These are phyloP conservation scores for Pouteria campechiana DNA, from an alignment of 179 eudicot species.

Conservation along the genomic window DNA sequence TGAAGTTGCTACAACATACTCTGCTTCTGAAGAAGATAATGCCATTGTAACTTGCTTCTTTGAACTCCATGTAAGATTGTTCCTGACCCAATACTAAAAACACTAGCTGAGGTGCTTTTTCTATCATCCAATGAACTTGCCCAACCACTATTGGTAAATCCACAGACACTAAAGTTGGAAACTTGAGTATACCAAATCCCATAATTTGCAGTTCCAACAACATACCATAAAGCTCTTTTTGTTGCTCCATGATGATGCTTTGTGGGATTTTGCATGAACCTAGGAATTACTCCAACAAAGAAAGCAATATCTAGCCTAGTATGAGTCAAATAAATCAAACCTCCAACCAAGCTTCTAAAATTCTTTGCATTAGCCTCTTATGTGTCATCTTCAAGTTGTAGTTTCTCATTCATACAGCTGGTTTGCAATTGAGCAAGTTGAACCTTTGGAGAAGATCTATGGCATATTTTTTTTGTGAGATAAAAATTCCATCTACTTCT, in stretches of 20 bases:
- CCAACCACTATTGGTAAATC: conserved; percentile 14
- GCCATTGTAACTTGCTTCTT: conserved; percentile 9
- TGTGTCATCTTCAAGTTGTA: not conserved
- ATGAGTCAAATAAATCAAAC: conserved; percentile 7
- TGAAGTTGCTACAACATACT: conserved; percentile 4
- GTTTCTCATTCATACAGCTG: not conserved
- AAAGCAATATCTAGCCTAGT: conserved; percentile 3
- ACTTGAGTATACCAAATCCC: not conserved
- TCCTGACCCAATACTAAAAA: conserved; percentile 3
- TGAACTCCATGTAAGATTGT: conserved; percentile 8
- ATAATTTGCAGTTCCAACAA: not conserved
- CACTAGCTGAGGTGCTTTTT: conserved; percentile 6
- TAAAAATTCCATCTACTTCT: not conserved
- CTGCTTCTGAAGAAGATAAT: conserved; percentile 13
- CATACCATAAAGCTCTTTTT: conserved; percentile 2
- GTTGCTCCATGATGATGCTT: conserved; percentile 5
- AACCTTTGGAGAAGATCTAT: not conserved
- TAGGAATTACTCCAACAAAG: conserved; percentile 1
- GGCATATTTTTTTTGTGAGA: conserved; percentile 7
- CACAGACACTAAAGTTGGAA: not conserved
- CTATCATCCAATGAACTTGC: conserved; percentile 9
- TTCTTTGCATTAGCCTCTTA: not conserved
- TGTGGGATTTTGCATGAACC: conserved; percentile 4
- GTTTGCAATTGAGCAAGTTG: not conserved
- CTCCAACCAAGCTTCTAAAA: conserved; percentile 6